Base-by-base conservation (phyloP, 1,284 basidiomycete genomes). In the Moesziomyces sp. region DNA sequence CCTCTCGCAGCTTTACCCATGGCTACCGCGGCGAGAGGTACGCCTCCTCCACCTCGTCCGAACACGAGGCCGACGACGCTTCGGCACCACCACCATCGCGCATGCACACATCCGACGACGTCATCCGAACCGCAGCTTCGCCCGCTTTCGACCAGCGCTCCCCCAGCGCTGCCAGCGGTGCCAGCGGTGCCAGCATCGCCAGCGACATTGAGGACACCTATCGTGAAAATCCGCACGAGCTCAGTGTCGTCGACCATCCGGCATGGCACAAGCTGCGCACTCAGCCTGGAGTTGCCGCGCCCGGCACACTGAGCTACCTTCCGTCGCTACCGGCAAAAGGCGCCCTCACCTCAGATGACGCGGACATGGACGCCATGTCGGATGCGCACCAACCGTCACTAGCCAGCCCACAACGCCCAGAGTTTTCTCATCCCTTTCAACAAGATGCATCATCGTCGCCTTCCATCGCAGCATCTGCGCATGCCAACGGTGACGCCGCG, bases 241-340 rank as follows among this genome's bases (percentile, higher is more conserved):
- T 73, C 23, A 60, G 47, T 21, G 54, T 73, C n/a, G 34, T 56
- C 5, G 70, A 67, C 40, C 70, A 73, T 34, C 70, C 70, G 10
- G 70, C 64, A 18, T 73, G 70, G 70, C 47, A 73, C 44, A 63
- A 46, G 24, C 19, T 66, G 54, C 62, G 62, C 21, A 23, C 43
- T 3, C 62, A 67, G 35, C 56, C 64, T 18, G 60, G 53, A 14
- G 47, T 60, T 1, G 49, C 72, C 21, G 62, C 67, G 13, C 72
- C 72, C 14, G 72, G 67, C 10, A 56, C 53, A 5, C 58, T 74
- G 21, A 61, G 58, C 52, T 74, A 67, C 28, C 67, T 74, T 9
- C 72, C 72, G 3, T 61, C 69, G 9, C 55, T 72, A 3, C 26
- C 60, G 18, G 30, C 57, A n/a, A 59, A 52, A 8, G 46, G 28